These are phyloP conservation scores for Ophiostoma populinum DNA, from an alignment of 2,329 filamentous ascomycete genomes.

Conservation along the genomic window DNA sequence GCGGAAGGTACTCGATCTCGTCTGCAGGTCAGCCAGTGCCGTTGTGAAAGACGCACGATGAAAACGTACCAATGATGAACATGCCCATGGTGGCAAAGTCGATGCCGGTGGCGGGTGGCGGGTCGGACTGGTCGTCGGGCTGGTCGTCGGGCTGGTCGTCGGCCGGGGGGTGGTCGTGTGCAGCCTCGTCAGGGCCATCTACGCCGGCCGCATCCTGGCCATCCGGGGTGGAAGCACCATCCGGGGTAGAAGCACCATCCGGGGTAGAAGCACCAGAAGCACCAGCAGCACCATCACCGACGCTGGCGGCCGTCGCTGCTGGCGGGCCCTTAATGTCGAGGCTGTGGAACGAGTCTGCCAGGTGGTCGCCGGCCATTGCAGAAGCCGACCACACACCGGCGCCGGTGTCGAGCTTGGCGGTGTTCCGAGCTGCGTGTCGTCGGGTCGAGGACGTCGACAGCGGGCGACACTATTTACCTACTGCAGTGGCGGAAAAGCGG, in stretches of 20 bases:
- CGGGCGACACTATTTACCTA: too few species aligned
- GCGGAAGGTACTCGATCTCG: slow-evolving; percentile 72
- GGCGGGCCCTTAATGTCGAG: slow-evolving; percentile 1
- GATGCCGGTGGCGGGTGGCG: slow-evolving; percentile 16
- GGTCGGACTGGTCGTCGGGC: neutral
- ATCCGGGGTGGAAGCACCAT: too few species aligned
- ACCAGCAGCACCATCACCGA: too few species aligned
- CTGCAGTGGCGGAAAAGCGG: too few species aligned
- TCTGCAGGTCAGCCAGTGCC: slow-evolving; percentile 32
- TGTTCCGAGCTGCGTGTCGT: too few species aligned
- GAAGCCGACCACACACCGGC: neutral
- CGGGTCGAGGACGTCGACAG: too few species aligned
- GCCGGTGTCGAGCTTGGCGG: too few species aligned
- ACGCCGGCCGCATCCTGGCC: too few species aligned
- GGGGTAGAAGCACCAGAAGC: too few species aligned
- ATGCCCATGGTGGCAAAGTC: slow-evolving; percentile 57
- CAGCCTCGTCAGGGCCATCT: neutral
- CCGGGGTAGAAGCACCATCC: too few species aligned
- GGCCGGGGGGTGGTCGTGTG: neutral
- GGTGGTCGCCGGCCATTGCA: neutral
- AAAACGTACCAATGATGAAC: slow-evolving; percentile 51
- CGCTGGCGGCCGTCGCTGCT: too few species aligned
- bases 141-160: neutral
- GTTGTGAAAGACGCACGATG: neutral
- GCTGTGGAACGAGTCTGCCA: slow-evolving; percentile 1